These are phyloP conservation scores for Anthracocystis walkeri DNA, from an alignment of 1,284 basidiomycete genomes.

Conservation along the genomic window DNA sequence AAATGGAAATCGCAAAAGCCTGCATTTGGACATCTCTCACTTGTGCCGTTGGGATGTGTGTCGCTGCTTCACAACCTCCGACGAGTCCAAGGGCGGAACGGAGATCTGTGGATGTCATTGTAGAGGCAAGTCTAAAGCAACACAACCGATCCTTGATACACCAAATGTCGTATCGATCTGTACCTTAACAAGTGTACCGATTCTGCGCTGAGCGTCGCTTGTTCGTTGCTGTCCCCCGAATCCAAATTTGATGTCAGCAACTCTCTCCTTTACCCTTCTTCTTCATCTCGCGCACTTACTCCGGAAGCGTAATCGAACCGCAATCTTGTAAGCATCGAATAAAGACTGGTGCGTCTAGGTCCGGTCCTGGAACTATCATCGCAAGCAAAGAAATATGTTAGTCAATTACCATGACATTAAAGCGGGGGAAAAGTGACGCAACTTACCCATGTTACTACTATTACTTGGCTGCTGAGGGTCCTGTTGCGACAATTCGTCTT, in stretches of 20 bases:
- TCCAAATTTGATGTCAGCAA: background rate
- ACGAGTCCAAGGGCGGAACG: background rate
- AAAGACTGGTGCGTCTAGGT: slow-evolving; percentile 64
- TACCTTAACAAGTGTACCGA: slow-evolving; percentile 64
- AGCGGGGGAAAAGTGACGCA: background rate
- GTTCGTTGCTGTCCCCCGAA: slow-evolving; percentile 37
- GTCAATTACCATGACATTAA: background rate
- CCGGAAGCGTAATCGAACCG: slow-evolving; percentile 49
- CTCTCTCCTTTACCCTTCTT: background rate
- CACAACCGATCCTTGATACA: slow-evolving; percentile 54
- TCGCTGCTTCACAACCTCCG: background rate
- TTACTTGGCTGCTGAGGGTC: slow-evolving; percentile 16
- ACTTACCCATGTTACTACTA: slow-evolving; percentile 59
- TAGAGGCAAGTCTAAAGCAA: slow-evolving; percentile 32
- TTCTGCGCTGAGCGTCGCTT: slow-evolving; percentile 45
- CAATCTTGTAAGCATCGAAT: slow-evolving; percentile 62
- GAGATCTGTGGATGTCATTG: background rate
- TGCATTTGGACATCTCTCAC: slow-evolving; percentile 5
- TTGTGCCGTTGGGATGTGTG: background rate
- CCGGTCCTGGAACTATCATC: slow-evolving; percentile 51
- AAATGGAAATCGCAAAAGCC: background rate
- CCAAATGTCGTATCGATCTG: slow-evolving; percentile 51
- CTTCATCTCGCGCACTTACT: slow-evolving; percentile 37
- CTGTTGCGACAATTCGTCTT: slow-evolving; percentile 13
- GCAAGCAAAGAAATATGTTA: background rate